Conservation (phyloP, 768 basidiomycete genomes). For the Collybia mongolica region DNA sequence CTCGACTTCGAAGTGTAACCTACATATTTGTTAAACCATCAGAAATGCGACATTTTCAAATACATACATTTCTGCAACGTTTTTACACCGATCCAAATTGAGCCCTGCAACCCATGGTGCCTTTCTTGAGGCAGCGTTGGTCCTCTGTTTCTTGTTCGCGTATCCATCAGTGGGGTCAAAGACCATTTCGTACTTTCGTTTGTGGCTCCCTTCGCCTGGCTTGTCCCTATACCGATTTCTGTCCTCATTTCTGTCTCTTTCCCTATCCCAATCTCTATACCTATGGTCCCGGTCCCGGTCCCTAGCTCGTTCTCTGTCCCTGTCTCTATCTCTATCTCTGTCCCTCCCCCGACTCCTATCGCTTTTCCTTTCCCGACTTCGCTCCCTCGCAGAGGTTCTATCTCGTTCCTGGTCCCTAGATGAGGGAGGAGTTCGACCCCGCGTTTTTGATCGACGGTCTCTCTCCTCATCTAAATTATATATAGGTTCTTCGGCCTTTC, state of each 20-base stretch:
- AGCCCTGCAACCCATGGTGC: constrained; percentile 72
- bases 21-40: constrained; percentile 26
- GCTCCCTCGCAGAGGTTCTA: constrained; percentile 11
- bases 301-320: constrained; percentile 7
- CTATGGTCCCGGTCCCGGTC: background rate
- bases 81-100: constrained; percentile 71
- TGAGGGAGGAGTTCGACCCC: background rate
- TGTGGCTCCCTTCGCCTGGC: constrained; percentile 22
- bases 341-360: constrained; percentile 15
- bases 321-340: constrained; percentile 6
- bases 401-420: constrained; percentile 14
- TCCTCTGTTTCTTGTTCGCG: constrained; percentile 50
- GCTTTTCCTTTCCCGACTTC: constrained; percentile 12
- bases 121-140: constrained; percentile 51
- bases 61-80: constrained; percentile 83
- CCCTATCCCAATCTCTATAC: constrained; percentile 6
- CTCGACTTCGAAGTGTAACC: constrained; percentile 84
- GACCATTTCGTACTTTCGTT: constrained; percentile 44
- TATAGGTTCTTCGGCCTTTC: constrained; percentile 6
- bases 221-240: constrained; percentile 13
- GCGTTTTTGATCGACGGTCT: background rate
- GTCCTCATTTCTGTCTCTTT: constrained; percentile 15
- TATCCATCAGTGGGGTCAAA: constrained; percentile 49
- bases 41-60: background rate
- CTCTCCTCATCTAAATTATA: background rate